Percentiles rank a stretch among this genome's conserved stretches.
These are phyloP conservation scores for Avena insularis DNA, from an alignment of 176 grass and related monocot species.

Conservation along the genomic window DNA sequence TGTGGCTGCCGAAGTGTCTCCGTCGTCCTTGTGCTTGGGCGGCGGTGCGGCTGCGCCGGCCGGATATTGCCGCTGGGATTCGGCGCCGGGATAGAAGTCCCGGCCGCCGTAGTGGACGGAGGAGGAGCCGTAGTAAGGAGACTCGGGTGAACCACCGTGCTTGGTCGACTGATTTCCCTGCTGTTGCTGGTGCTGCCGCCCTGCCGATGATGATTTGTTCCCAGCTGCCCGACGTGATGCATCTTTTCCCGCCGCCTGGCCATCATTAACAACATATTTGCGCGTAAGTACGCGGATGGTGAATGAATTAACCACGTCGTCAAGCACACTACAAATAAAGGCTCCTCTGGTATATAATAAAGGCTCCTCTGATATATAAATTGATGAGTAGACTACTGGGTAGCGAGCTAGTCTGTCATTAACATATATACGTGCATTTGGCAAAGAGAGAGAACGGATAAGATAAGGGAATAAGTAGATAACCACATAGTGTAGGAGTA, in stretches of 20 bases:
- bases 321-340: background rate
- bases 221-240: background rate
- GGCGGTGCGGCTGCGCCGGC: background rate
- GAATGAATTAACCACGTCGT: background rate
- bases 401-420: too few relatives aligned
- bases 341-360: background rate
- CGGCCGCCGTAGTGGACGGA: slow-evolving; percentile 41
- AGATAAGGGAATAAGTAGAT: background rate
- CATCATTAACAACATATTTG: background rate
- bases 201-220: slow-evolving; percentile 8
- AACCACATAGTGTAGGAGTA: background rate
- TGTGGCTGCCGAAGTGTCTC: background rate
- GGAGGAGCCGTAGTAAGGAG: slow-evolving; percentile 35
- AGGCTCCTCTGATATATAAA: background rate
- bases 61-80: background rate
- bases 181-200: background rate
- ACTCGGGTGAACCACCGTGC: slow-evolving; percentile 24
- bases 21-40: slow-evolving; percentile 5
- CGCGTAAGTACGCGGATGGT: background rate
- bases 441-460: background rate
- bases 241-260: background rate
- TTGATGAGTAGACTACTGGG: too few relatives aligned
- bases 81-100: slow-evolving; percentile 16
- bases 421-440: background rate
- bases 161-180: background rate